These are phyloP conservation scores for Botrytis galanthina DNA, from an alignment of 2,329 filamentous ascomycete genomes.

Conservation along the genomic window DNA sequence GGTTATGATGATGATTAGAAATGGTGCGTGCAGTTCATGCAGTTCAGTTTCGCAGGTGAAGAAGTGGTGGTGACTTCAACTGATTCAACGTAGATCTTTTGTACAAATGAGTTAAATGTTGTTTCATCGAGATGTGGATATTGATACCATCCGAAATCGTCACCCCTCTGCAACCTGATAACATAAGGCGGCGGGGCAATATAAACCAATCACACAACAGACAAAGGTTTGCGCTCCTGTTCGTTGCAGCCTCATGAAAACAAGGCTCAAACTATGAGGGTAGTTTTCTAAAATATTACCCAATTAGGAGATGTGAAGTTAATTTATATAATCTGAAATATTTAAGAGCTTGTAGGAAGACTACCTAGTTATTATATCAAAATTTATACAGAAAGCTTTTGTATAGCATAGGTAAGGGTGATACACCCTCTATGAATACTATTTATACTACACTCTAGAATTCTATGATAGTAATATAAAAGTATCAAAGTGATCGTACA, in stretches of 20 bases:
- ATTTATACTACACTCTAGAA: not conserved
- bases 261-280: not conserved
- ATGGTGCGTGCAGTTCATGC: not conserved
- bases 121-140: conserved; percentile 1
- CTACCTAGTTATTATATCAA: not conserved
- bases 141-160: conserved; percentile 12
- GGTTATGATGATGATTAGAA: not conserved
- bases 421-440: too few species aligned
- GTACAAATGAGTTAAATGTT: not conserved
- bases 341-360: not conserved
- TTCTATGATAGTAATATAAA: not conserved
- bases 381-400: not conserved
- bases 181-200: not conserved
- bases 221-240: not conserved
- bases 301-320: not conserved
- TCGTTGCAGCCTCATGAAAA: not conserved
- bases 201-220: not conserved
- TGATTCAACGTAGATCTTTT: not conserved
- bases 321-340: too few species aligned
- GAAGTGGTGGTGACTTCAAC: not conserved
- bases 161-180: conserved; percentile 19
- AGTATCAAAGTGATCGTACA: not conserved
- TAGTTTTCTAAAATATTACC: not conserved
- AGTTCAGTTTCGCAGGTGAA: not conserved
- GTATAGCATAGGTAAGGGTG: not conserved